phyloP scores from a whole-genome alignment of 805 yeast species.

The Blastobotrys terrestris region DNA sequence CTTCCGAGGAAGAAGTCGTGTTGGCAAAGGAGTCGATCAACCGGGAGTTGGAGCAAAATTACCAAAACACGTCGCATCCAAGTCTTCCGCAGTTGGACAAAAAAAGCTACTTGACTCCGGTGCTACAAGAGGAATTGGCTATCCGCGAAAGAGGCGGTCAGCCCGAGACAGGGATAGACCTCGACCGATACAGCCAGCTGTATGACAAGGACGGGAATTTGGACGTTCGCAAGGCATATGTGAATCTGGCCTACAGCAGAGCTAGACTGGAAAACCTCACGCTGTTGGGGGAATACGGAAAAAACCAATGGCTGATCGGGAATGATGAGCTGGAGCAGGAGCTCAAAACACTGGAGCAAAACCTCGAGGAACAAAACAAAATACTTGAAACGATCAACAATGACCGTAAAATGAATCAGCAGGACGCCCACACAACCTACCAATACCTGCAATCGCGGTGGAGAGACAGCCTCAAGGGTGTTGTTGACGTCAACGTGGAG shows the following conservation, averaged over 20 bases:
- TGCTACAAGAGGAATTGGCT: constrained; percentile 7
- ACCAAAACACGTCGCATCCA: not conserved
- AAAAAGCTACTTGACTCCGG: constrained; percentile 8
- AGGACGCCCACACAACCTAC: constrained; percentile 16
- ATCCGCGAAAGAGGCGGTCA: constrained; percentile 2
- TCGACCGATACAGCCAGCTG: constrained; percentile 21
- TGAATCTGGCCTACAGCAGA: constrained; percentile 24
- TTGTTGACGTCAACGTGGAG: constrained; percentile 21
- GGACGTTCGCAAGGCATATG: constrained; percentile 18
- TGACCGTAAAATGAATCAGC: constrained; percentile 16
- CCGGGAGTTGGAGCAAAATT: not conserved
- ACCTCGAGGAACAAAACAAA: constrained; percentile 13
- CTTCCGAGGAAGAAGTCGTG: not conserved
- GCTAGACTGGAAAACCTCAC: constrained; percentile 25
- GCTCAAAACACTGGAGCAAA: constrained; percentile 18
- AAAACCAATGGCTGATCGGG: constrained; percentile 29
- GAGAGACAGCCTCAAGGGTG: constrained; percentile 14
- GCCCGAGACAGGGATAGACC: constrained; percentile 20
- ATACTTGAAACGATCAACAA: constrained; percentile 15
- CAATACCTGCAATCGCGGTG: constrained; percentile 21
- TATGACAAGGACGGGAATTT: constrained; percentile 17
- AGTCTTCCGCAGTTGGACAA: not conserved
- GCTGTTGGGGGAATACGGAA: constrained; percentile 22
- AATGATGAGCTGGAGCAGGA: constrained; percentile 25
- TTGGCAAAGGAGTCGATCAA: not conserved